Conservation (phyloP, 1,284 basidiomycete genomes). For the Puccinia hordei region DNA sequence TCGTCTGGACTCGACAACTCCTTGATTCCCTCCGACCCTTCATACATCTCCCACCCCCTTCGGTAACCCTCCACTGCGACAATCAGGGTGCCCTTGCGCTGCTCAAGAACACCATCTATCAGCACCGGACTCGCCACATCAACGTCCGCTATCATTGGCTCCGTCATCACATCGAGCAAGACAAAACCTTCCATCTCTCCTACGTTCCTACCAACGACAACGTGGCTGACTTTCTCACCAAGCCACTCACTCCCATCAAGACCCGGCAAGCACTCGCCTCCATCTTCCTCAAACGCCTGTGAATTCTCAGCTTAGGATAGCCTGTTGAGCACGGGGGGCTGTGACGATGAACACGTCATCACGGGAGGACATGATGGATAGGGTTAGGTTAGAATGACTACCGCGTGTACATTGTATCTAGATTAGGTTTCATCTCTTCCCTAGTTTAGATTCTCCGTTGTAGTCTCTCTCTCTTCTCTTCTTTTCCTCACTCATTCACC, state of each 20-base stretch:
- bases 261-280: not conserved
- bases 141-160: conserved; percentile 11
- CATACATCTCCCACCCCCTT: not conserved
- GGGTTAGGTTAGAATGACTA: too few relatives aligned
- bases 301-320: too few relatives aligned
- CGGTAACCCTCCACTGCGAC: not conserved
- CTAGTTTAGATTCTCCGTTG: too few relatives aligned
- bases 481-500: too few relatives aligned
- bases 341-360: too few relatives aligned
- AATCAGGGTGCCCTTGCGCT: not conserved
- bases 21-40: not conserved
- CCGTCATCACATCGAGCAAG: not conserved
- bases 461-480: too few relatives aligned
- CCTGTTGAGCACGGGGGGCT: too few relatives aligned
- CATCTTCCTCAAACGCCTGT: too few relatives aligned
- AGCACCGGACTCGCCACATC: conserved; percentile 50
- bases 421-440: too few relatives aligned
- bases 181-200: not conserved
- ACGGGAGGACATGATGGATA: too few relatives aligned
- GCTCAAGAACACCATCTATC: conserved; percentile 35
- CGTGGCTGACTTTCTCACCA: not conserved
- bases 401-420: too few relatives aligned
- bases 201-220: not conserved
- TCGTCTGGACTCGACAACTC: not conserved
- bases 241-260: not conserved